Evolutionary conservation across 2,329 filamentous ascomycete genomes (phyloP).

Genomic region (Magnaporthiopsis incrustans): DNA sequence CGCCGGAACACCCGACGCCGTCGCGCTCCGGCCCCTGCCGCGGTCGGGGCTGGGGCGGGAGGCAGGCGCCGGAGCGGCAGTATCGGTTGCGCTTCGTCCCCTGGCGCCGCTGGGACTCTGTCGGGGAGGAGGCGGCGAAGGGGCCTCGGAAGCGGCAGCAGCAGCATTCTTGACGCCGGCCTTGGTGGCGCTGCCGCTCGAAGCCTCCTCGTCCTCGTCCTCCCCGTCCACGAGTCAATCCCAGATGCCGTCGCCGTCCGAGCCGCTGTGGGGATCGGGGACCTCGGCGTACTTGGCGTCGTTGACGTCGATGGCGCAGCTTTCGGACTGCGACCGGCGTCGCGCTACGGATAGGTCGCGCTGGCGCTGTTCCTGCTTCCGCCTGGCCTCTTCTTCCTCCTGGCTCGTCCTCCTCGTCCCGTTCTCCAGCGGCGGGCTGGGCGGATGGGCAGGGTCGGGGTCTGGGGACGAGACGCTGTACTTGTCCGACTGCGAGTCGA

Average conservation of each 20-base stretch:
- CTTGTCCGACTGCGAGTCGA: constrained; percentile 4
- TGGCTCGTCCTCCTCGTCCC: background rate
- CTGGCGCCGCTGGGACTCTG: background rate
- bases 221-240: constrained; percentile 10
- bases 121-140: background rate
- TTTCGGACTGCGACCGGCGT: background rate
- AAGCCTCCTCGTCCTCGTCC: background rate
- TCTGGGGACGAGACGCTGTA: constrained; percentile 7
- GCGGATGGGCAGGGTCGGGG: constrained; percentile 11
- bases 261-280: background rate
- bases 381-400: background rate
- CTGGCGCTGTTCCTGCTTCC: background rate
- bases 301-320: background rate
- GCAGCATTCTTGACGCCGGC: background rate
- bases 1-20: too few relatives aligned
- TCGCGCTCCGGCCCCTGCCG: background rate
- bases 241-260: background rate
- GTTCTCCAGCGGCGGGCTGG: background rate
- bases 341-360: background rate
- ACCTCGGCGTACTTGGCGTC: background rate
- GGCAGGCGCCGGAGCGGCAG: too few relatives aligned
- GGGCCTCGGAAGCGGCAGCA: background rate
- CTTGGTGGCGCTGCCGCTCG: background rate
- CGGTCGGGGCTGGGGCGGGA: background rate
- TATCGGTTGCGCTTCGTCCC: background rate